Evolutionary conservation across 768 basidiomycete genomes (phyloP), one percentile per base, ranked within the genome.

Genomic region (Mycena crocata): DNA sequence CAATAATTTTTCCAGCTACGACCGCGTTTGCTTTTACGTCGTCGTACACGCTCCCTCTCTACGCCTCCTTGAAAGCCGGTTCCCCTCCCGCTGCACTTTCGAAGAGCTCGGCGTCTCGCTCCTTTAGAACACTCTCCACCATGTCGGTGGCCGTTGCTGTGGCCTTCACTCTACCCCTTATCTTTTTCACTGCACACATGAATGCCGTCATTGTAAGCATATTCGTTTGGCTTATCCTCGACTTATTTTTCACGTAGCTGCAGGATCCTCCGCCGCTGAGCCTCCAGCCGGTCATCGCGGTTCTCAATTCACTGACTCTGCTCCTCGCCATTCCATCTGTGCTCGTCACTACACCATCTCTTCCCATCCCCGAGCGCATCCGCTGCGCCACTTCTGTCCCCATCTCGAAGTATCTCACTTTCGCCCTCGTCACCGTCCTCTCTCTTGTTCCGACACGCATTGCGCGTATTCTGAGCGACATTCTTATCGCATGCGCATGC

Each of bases 1-100:
- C 26, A 12, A 23, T 52, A 39, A 32, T 39, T 30, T 40, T 45
- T n/a, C 12, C 65, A 92, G 90, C 86, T 54, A 84, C 84, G 23
- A 84, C 83, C 26, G 85, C 87, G 12, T 93, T 93, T 73, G 81
- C 88, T 15, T 93, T 91, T 72, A 83, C 89, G 21, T 88, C 91
- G 1, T 80, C 87, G 8, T 85, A 86, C 64, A 91, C 92, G 5
- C 80, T 92, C 21, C 86, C 90, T 23, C 76, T 93, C 57, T 92
- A 91, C 67, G 82, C 87, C 39, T 87, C 90, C 4, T 76, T 92
- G 57, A 84, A 84, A 62, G 84, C 84, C 30, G 78, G 79, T 8
- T 57, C 77, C 13, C 81, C 80, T 57, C 75, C 82, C 7, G 66
- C 81, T 19, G 76, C 79, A 2, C 79, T 82, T 31, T 73, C 74